Base-by-base conservation (phyloP, 2,329 filamentous ascomycete genomes). In the Ophiostoma novo-ulmi region DNA sequence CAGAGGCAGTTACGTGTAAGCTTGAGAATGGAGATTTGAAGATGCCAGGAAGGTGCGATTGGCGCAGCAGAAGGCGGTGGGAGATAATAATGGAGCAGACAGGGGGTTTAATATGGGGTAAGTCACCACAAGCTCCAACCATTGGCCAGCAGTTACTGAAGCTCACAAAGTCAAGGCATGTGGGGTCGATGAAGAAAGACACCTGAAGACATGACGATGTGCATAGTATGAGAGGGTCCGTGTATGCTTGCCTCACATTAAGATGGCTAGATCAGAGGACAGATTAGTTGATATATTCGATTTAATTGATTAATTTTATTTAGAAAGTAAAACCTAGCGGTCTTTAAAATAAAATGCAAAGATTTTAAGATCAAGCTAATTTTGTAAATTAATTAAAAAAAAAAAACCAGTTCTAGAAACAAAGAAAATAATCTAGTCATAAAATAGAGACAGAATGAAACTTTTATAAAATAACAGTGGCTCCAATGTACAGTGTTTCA, bases 41-140 rank as follows among this genome's bases (percentile, higher is more conserved):
- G 65, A 67, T 44, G 65, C 38, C 65, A 67, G 69, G 69, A 65
- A 70, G 55, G 69, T 68, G 65, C 69, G 55, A 68, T 68, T 67
- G 67, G 31, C 36, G n/a, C 55, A 66, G 58, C 55, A 52, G 31
- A 61, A 48, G 41, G 70, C 66, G 70, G 66, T 71, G 70, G 58
- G 58, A 58, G 22, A 20, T 13, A 38, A 44, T 48, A 35, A 36
- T 52, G 38, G 70, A 48, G 66, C 38, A 22, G 26, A 17, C 55
- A 35, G 13, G 58, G 55, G 3, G 26, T 41, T 20, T 35, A n/a
- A 58, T 10, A 52, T 61, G 63, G 41, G 26, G 31, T 52, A 71
- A 69, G 58, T 55, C 67, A 69, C 38, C 67, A 71, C 70, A 67
- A 71, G 70, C 70, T 71, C 48, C 48, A 71, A 48, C 61, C 17